These are phyloP conservation scores for Sarocladium kiliense DNA, from an alignment of 2,329 filamentous ascomycete species.

Conservation along the genomic window DNA sequence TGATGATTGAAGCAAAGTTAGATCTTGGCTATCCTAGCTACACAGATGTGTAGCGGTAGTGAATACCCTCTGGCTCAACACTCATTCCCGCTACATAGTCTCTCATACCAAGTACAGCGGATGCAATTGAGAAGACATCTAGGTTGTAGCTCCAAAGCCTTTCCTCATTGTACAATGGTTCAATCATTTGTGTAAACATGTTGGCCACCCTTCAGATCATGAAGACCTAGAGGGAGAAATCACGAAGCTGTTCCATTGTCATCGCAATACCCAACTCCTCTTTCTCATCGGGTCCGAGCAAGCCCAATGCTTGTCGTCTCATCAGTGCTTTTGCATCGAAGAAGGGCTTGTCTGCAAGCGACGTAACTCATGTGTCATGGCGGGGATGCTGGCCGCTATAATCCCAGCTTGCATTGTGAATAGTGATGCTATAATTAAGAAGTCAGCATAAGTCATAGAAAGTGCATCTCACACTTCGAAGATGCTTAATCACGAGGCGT, in stretches of 20 bases:
- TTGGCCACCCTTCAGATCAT: too few relatives aligned
- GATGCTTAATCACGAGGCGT: neutral
- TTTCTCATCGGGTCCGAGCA: constrained; percentile 53
- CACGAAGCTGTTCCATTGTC: neutral
- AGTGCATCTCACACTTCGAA: neutral
- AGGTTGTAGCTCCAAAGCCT: too few relatives aligned
- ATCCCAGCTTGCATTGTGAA: constrained; percentile 71
- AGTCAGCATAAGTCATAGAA: neutral
- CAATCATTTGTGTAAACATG: too few relatives aligned
- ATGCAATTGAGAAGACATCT: too few relatives aligned
- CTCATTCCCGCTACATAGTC: too few relatives aligned
- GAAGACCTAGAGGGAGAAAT: neutral
- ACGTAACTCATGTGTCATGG: constrained; percentile 67
- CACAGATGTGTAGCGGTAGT: too few relatives aligned
- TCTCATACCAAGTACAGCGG: too few relatives aligned
- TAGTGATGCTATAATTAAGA: constrained; percentile 49
- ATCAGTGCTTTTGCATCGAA: constrained; percentile 62
- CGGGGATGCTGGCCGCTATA: constrained; percentile 62
- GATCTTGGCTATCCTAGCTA: too few relatives aligned
- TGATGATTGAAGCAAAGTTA: too few relatives aligned
- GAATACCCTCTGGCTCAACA: too few relatives aligned
- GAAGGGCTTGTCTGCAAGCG: constrained; percentile 65
- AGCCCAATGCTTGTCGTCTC: constrained; percentile 58
- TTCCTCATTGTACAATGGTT: too few relatives aligned
- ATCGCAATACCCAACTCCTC: constrained; percentile 17